Base-by-base conservation (phyloP, 176 grass and related monocot species). In the Leersia perrieri region DNA sequence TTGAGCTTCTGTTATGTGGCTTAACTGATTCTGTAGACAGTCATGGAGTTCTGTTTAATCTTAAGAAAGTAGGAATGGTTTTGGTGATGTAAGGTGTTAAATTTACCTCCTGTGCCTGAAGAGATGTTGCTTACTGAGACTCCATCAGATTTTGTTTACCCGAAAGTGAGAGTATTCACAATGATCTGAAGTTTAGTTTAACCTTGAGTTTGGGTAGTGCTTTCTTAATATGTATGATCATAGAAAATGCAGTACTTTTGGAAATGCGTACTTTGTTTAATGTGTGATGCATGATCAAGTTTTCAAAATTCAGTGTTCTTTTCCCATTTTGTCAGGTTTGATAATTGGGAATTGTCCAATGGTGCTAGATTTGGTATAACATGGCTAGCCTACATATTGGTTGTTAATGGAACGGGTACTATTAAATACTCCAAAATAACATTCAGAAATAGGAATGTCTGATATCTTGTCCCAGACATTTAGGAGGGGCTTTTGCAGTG, bases 31-130 rank as follows among this genome's bases (percentile, higher is more conserved):
- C 33, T 72, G 66, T 77, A 2, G 53, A 27, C 13, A 71, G 2
- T 23, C 34, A 29, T 69, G 28, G 30, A 45, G 11, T 49, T 75
- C 22, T n/a, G 15, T 66, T 87, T 75, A 60, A 9, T 75, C 15
- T 18, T 42, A 27, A 32, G 60, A 28, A 76, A 53, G 26, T 58
- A 80, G 66, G 23, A 73, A 26, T 86, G 13, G 36, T 58, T 58
- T 80, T 66, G 32, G 42, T 12, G 30, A 70, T 81, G 78, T 70
- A 75, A 68, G 27, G 47, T 60, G 47, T 75, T 68, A 74, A 62
- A 72, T 61, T 40, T 57, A 22, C 45, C 31, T 44, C 3, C 30
- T 81, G 30, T 49, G 36, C 29, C 51, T 70, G 51, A 33, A 39
- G 23, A 45, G 45, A 30, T 60, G 60, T 60, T 32, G 60, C 66